Conservation (phyloP, 306 rosid species). For the Cucumis cinereus region DNA sequence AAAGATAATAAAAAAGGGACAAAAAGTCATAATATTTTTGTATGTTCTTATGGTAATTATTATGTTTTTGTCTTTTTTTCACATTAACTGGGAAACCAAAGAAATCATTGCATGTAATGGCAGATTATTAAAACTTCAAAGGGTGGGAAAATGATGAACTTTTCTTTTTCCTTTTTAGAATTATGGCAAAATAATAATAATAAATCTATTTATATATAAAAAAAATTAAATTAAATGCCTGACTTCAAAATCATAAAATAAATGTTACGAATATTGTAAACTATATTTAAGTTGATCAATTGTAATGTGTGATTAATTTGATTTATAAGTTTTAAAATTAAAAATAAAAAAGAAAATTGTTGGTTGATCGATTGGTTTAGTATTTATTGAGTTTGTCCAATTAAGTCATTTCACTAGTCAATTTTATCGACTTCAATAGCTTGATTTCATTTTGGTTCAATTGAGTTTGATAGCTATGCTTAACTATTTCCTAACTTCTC, state of each 20-base stretch:
- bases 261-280: too few relatives aligned
- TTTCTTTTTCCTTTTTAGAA: not conserved
- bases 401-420: not conserved
- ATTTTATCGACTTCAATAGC: not conserved
- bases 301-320: not conserved
- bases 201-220: too few relatives aligned
- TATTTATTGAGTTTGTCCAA: not conserved
- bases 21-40: not conserved
- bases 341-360: not conserved
- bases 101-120: conserved; percentile 6
- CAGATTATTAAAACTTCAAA: conserved; percentile 13
- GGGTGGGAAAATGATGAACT: conserved; percentile 4
- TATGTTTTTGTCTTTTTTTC: not conserved
- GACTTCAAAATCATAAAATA: too few relatives aligned
- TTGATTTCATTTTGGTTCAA: not conserved
- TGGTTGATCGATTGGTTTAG: not conserved
- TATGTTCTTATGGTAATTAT: not conserved
- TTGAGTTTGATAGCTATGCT: too few relatives aligned
- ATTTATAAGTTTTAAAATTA: not conserved
- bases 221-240: too few relatives aligned
- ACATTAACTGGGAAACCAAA: not conserved
- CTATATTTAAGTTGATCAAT: too few relatives aligned
- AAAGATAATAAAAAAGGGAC: not conserved
- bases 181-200: too few relatives aligned
- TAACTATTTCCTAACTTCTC: not conserved